phyloP scores from a whole-genome alignment of 192 early-diverging fungal genomes.

The Coemansia sp. region DNA sequence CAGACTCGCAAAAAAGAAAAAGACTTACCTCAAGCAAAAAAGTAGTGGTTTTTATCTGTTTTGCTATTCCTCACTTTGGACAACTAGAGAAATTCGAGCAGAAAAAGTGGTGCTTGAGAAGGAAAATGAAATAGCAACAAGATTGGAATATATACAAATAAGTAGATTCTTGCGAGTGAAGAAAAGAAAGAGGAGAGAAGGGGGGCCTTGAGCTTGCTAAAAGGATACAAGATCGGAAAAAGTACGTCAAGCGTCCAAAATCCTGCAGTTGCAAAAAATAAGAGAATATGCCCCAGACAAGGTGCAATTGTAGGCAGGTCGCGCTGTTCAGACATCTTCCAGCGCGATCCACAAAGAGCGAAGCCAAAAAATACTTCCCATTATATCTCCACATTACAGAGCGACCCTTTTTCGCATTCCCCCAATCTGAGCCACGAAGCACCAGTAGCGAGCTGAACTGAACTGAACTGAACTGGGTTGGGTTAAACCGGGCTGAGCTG shows the following conservation, averaged over 20 bases:
- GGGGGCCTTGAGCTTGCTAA: neutral
- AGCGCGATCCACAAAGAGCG: neutral
- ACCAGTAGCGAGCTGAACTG: neutral
- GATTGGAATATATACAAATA: conserved; percentile 6
- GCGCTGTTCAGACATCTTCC: neutral
- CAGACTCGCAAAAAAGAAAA: neutral
- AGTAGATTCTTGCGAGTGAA: neutral
- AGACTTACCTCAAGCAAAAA: neutral
- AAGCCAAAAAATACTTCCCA: too few species aligned
- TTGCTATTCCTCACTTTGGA: neutral
- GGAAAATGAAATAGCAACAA: neutral
- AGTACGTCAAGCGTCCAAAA: neutral
- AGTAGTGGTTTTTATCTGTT: neutral
- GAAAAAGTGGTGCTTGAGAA: neutral
- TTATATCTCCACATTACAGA: too few species aligned
- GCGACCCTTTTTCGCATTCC: neutral
- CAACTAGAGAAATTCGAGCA: neutral
- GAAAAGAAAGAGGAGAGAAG: neutral
- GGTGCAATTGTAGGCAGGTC: neutral
- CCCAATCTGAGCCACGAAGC: conserved; percentile 4
- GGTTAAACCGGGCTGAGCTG: conserved; percentile 12
- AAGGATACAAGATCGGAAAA: neutral
- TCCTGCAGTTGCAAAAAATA: neutral
- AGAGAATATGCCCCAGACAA: neutral
- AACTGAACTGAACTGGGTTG: neutral